phyloP scores from a whole-genome alignment of 306 rosid species.

The Lathyrus sativus region DNA sequence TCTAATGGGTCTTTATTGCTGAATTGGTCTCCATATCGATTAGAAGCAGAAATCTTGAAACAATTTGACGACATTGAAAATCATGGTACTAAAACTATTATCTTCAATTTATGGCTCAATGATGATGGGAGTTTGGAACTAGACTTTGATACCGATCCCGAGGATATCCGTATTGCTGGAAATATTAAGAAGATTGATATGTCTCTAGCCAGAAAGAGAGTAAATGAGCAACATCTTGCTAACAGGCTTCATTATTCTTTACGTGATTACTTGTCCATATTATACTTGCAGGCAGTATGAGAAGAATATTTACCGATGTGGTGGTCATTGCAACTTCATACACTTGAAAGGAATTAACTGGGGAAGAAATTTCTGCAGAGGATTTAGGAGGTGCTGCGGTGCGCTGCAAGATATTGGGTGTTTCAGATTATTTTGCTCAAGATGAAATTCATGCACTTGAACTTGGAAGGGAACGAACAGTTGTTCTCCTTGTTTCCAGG shows the following conservation, averaged over 20 bases:
- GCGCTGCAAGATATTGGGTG: slow-evolving; percentile 94
- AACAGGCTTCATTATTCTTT: slow-evolving; percentile 63
- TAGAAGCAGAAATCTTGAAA: slow-evolving; percentile 73
- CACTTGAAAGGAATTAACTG: too few species aligned
- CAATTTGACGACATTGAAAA: too few species aligned
- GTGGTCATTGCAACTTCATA: too few species aligned
- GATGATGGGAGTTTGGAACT: too few species aligned
- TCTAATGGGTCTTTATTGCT: slow-evolving; percentile 63
- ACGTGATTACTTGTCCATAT: slow-evolving; percentile 73
- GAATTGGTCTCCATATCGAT: slow-evolving; percentile 81
- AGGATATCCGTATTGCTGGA: slow-evolving; percentile 74
- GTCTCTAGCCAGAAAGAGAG: slow-evolving; percentile 11
- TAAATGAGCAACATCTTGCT: slow-evolving; percentile 70
- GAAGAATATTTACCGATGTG: too few species aligned
- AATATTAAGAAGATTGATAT: slow-evolving; percentile 46
- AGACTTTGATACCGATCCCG: too few species aligned
- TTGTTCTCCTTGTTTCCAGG: slow-evolving; percentile 66
- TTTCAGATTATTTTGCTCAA: slow-evolving; percentile 95
- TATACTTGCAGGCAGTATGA: too few species aligned
- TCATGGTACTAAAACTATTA: too few species aligned
- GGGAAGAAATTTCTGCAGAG: slow-evolving; percentile 94
- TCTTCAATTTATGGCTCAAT: too few species aligned
- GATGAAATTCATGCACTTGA: too few species aligned
- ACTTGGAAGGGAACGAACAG: slow-evolving; percentile 77
- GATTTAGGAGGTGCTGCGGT: slow-evolving; percentile 88